These are phyloP conservation scores for Podila clonocystis DNA, from an alignment of 192 early-diverging fungal species.

Conservation along the genomic window DNA sequence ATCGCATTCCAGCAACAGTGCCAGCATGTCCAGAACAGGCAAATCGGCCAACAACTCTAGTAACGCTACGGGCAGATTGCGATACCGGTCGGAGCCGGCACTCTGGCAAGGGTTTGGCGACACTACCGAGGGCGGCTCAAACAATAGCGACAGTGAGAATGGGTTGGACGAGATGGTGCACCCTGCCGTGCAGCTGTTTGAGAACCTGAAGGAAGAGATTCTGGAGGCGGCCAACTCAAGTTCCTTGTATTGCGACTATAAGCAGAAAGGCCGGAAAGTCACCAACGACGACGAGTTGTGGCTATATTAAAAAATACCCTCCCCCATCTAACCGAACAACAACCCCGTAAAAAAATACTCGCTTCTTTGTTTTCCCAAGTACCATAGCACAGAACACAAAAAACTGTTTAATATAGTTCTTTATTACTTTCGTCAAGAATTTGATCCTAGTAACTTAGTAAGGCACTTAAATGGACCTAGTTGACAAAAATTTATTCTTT, in stretches of 20 bases:
- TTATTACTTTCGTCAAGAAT: too few species aligned
- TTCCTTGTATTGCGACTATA: too few species aligned
- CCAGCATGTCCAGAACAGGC: not conserved
- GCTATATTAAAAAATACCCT: too few species aligned
- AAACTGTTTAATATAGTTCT: too few species aligned
- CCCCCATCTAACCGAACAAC: too few species aligned
- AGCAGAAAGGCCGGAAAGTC: too few species aligned
- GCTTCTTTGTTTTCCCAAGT: too few species aligned
- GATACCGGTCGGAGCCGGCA: slow-evolving; percentile 8
- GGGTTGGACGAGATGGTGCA: slow-evolving; percentile 6
- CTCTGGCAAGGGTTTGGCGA: slow-evolving; percentile 42
- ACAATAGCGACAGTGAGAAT: not conserved
- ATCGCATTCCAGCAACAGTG: not conserved
- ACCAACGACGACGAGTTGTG: too few species aligned
- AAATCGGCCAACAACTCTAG: not conserved
- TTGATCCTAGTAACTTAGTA: too few species aligned
- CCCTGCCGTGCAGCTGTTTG: slow-evolving; percentile 29
- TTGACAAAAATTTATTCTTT: not conserved
- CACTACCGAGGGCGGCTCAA: not conserved
- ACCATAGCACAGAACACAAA: too few species aligned
- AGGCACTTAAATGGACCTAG: not conserved
- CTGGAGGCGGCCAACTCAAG: slow-evolving; percentile 1
- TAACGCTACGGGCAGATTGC: not conserved
- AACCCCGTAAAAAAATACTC: too few species aligned
- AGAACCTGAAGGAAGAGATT: slow-evolving; percentile 20